A percentile compares a stretch with the other conserved stretches of the same genome.
Evolutionary conservation across 2,329 filamentous ascomycete genomes (phyloP).

Genomic region (Pseudogymnoascus sp.): DNA sequence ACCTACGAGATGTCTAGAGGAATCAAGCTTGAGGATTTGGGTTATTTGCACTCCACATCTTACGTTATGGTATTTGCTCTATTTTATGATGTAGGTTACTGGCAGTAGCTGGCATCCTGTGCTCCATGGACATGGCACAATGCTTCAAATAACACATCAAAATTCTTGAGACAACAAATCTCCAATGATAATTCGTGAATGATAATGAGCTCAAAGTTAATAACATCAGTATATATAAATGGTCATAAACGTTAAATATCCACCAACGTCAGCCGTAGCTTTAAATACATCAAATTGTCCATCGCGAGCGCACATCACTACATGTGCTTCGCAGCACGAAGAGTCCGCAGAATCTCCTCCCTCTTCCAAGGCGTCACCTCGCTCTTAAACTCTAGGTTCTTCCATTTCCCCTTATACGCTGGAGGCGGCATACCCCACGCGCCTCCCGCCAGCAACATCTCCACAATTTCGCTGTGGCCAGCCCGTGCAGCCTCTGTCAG

Average conservation of each 20-base stretch:
- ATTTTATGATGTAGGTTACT: not conserved
- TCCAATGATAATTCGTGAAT: not conserved
- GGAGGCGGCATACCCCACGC: not conserved
- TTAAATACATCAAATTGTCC: not conserved
- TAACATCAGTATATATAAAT: not conserved
- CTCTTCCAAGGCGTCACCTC: not conserved
- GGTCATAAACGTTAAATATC: not conserved
- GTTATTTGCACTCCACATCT: conserved; percentile 62
- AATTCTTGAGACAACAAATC: not conserved
- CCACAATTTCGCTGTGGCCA: not conserved
- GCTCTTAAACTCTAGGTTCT: not conserved
- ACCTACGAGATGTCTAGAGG: conserved; percentile 59
- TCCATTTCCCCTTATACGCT: conserved; percentile 2
- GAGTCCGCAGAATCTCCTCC: not conserved
- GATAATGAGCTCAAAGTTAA: not conserved
- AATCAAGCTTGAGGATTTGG: conserved; percentile 62
- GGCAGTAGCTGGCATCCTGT: not conserved
- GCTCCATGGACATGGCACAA: no score
- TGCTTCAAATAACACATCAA: not conserved
- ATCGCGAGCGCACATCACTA: not conserved
- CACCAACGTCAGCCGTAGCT: not conserved
- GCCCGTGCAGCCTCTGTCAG: not conserved
- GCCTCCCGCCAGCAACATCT: not conserved
- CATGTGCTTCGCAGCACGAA: not conserved
- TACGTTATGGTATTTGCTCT: conserved; percentile 49